Base-by-base conservation (phyloP, 441 rosid genomes). In the Macaranga tanarius region DNA sequence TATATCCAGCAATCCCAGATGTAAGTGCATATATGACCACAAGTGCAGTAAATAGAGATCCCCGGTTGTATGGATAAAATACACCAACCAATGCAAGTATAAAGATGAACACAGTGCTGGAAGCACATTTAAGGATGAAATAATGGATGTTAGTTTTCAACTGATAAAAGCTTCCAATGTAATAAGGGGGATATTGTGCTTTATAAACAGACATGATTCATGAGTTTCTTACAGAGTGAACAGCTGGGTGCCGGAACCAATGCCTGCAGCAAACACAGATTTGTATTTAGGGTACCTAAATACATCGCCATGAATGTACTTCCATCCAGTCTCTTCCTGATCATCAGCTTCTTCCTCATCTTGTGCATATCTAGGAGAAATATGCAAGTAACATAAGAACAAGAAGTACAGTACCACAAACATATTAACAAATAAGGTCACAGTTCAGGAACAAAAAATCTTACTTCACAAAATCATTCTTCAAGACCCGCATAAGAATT, bases 261-360 rank as follows among this genome's bases (percentile, higher is more conserved):
- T 88, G 17, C 88, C 87, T 42, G 97, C 93, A 25, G 93, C 86
- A 73, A 91, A 86, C 47, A 91, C 62, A 69, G 97, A 91, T 77
- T 89, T 91, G 82, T 79, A 69, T 74, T 85, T 87, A 5, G 95
- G 97, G 74, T 82, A 91, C 22, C 97, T 82, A 76, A 91, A 91
- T 11, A 91, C 95, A 80, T 91, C 95, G 3, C 97, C 97, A 62
- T 90, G 97, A 48, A 91, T 89, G 80, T 91, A 86, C 75, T 92
- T 92, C 97, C 97, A 92, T 72, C 97, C 97, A n/a, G 93, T 90
- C 80, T 92, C 97, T 68, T 92, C 97, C 76, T 85, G 93, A 76
- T 92, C 97, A 79, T 90, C 97, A 79, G 89, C 90, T 55, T 91
- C 84, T 81, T 92, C 97, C 79, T 90, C 97, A 77, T 92, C 97